Conservation (phyloP, 768 basidiomycete species). For the Megacollybia marginata region DNA sequence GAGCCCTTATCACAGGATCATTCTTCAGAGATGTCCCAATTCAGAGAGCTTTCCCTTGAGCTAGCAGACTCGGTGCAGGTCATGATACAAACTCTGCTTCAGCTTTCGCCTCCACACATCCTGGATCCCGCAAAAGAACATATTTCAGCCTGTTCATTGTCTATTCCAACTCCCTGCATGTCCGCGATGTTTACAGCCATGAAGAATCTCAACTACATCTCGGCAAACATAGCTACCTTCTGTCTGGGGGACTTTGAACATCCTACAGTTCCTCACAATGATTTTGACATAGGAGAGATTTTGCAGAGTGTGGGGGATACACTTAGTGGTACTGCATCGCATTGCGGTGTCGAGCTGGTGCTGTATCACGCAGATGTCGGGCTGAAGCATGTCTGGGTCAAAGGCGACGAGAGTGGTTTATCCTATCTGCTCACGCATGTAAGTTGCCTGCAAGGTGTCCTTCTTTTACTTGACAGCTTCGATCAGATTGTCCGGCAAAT, state of each 20-base stretch:
- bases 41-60: slow-evolving; percentile 74
- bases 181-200: slow-evolving; percentile 85
- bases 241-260: slow-evolving; percentile 18
- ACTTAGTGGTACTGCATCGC: slow-evolving; percentile 75
- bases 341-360: slow-evolving; percentile 83
- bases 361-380: slow-evolving; percentile 86
- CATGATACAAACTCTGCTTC: slow-evolving; percentile 86
- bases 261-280: slow-evolving; percentile 27
- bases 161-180: slow-evolving; percentile 82
- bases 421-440: slow-evolving; percentile 81
- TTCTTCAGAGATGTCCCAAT: slow-evolving; percentile 27
- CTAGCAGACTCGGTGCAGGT: slow-evolving; percentile 88
- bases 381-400: slow-evolving; percentile 80
- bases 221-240: slow-evolving; percentile 70
- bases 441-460: slow-evolving; percentile 25
- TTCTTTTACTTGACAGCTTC: slow-evolving; percentile 9
- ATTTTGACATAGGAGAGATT: slow-evolving; percentile 90
- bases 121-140: slow-evolving; percentile 92
- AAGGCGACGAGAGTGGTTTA: slow-evolving; percentile 79
- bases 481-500: slow-evolving; percentile 79
- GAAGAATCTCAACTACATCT: slow-evolving; percentile 91
- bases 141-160: slow-evolving; percentile 81
- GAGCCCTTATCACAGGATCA: slow-evolving; percentile 12
- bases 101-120: slow-evolving; percentile 83
- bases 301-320: slow-evolving; percentile 86